A percentile compares a stretch with the other conserved stretches of the same genome.
phyloP scores from a whole-genome alignment of 2,329 filamentous ascomycete genomes.

The Paraphoma sp. region DNA sequence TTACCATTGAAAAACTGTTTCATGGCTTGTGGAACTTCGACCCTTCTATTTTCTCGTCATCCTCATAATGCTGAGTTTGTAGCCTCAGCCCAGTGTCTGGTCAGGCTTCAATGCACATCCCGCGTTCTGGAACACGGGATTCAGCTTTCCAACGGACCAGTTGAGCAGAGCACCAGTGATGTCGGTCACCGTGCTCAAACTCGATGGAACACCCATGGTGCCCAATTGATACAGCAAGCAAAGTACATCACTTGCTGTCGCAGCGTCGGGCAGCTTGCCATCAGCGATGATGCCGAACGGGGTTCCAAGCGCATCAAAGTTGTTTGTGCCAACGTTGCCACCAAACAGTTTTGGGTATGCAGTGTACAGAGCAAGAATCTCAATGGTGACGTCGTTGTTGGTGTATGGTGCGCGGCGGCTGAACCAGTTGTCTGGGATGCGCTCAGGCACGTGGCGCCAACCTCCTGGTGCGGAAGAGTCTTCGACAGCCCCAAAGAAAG shows the following conservation, averaged over 20 bases:
- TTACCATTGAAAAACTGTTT: too few relatives aligned
- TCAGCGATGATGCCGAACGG: conserved; percentile 48
- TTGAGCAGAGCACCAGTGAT: conserved; percentile 18
- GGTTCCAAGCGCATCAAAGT: conserved; percentile 46
- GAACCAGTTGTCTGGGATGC: conserved; percentile 52
- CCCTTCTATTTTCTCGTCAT: neutral
- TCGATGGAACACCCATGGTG: conserved; percentile 46
- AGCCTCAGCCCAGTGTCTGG: conserved; percentile 50
- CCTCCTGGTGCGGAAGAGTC: conserved; percentile 42
- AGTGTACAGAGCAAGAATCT: conserved; percentile 53
- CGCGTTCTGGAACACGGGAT: conserved; percentile 30
- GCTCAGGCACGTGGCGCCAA: conserved; percentile 47
- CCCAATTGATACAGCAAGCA: conserved; percentile 56
- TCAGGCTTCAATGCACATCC: conserved; percentile 50
- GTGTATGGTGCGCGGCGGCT: conserved; percentile 43
- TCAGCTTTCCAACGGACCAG: conserved; percentile 25
- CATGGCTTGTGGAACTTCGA: neutral
- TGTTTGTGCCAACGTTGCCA: conserved; percentile 48
- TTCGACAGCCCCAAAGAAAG: conserved; percentile 52
- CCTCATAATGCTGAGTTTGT: neutral
- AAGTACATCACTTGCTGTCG: conserved; percentile 32
- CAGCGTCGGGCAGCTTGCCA: conserved; percentile 41
- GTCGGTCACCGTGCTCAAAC: conserved; percentile 17
- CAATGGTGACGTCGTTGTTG: conserved; percentile 42
- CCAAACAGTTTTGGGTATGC: conserved; percentile 54